These are phyloP conservation scores for Cryptosporidium tyzzeri DNA, from an alignment of 169 alveolate species.

Conservation along the genomic window DNA sequence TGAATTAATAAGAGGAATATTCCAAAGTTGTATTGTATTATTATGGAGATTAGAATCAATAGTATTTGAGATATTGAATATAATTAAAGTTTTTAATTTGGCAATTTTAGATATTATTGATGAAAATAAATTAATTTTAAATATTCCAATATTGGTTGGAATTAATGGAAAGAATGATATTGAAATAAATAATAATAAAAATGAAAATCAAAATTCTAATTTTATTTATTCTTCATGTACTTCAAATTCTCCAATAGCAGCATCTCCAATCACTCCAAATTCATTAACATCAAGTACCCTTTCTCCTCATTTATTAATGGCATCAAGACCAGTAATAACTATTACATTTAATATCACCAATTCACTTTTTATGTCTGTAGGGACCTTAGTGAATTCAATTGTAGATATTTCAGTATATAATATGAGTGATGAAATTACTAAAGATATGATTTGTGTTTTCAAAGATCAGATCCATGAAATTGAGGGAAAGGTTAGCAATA, in stretches of 20 bases:
- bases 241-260: not conserved
- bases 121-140: conserved; percentile 22
- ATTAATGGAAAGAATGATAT: not conserved
- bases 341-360: conserved; percentile 35
- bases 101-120: conserved; percentile 41
- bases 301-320: conserved; percentile 54
- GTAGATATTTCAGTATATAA: conserved; percentile 41
- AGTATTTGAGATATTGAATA: conserved; percentile 46
- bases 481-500: not conserved
- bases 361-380: conserved; percentile 48
- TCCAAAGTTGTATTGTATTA: conserved; percentile 41
- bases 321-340: conserved; percentile 68
- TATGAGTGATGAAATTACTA: conserved; percentile 20
- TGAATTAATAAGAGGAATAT: conserved; percentile 54
- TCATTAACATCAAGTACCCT: conserved; percentile 22
- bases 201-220: not conserved
- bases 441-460: conserved; percentile 44
- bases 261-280: conserved; percentile 45
- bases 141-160: conserved; percentile 62
- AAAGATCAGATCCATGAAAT: conserved; percentile 34
- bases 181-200: not conserved
- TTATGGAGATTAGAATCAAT: conserved; percentile 68
- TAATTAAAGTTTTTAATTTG: conserved; percentile 55
- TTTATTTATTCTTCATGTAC: not conserved
- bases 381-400: conserved; percentile 60